phyloP scores from a whole-genome alignment of 2,329 filamentous ascomycete species.

The Fusarium robinianum region DNA sequence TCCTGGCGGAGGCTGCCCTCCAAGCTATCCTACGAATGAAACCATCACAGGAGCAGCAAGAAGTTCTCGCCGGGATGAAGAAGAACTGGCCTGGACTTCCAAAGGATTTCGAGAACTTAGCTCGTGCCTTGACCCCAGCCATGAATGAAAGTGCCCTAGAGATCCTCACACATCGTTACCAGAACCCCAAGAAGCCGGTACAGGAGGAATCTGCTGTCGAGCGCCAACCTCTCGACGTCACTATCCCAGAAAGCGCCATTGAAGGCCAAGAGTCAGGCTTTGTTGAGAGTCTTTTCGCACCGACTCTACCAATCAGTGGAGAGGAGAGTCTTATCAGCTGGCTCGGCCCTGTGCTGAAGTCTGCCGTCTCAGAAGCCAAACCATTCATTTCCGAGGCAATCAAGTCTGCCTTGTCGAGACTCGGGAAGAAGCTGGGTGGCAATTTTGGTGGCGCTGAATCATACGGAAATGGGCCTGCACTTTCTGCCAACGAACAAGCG shows the following conservation, averaged over 20 bases:
- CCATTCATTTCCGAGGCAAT: slow-evolving; percentile 2
- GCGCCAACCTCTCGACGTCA: background rate
- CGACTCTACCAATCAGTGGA: slow-evolving; percentile 16
- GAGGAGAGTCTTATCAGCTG: slow-evolving; percentile 11
- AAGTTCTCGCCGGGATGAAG: slow-evolving; percentile 18
- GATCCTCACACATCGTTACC: background rate
- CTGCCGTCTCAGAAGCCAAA: slow-evolving; percentile 2
- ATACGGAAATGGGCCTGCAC: background rate
- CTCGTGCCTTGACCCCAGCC: slow-evolving; percentile 1
- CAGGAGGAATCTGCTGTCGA: background rate
- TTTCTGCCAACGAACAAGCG: slow-evolving; percentile 11
- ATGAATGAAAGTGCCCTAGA: slow-evolving; percentile 14
- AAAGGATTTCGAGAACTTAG: slow-evolving; percentile 13
- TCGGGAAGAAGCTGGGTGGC: background rate
- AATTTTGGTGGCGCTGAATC: background rate
- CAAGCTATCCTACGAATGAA: slow-evolving; percentile 24
- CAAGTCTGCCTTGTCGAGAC: background rate
- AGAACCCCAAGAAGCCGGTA: background rate
- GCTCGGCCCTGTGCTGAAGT: slow-evolving; percentile 13
- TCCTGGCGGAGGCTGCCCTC: slow-evolving; percentile 30
- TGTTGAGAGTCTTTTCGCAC: slow-evolving; percentile 8
- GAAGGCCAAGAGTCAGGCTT: background rate
- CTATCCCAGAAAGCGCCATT: slow-evolving; percentile 1
- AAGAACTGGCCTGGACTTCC: slow-evolving; percentile 13
- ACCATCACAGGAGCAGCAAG: slow-evolving; percentile 1